Conservation (phyloP, 768 basidiomycete genomes). For the Amanita molliuscula region DNA sequence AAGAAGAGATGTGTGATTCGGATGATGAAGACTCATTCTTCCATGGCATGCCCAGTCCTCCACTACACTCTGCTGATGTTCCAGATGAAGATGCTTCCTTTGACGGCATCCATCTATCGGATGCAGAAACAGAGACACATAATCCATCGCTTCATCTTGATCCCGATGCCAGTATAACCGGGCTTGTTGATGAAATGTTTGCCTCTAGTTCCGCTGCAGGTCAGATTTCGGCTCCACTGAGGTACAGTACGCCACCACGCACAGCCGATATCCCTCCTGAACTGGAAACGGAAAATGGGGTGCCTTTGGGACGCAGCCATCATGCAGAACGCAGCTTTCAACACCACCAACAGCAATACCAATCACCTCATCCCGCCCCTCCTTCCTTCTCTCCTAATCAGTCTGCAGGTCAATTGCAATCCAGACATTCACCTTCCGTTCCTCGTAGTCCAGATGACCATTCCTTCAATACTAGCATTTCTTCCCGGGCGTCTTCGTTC, state of each 20-base stretch:
- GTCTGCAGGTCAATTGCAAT: constrained; percentile 13
- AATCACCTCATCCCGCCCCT: constrained; percentile 19
- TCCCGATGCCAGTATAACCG: constrained; percentile 52
- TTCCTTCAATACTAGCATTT: constrained; percentile 19
- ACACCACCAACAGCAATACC: constrained; percentile 25
- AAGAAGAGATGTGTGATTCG: constrained; percentile 20
- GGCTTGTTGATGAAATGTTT: constrained; percentile 65
- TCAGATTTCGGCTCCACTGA: constrained; percentile 14
- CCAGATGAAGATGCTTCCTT: constrained; percentile 27
- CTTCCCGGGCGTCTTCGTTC: constrained; percentile 22
- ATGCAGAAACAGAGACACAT: constrained; percentile 23
- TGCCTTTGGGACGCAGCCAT: constrained; percentile 55
- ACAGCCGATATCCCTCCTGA: constrained; percentile 36
- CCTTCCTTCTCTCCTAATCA: constrained; percentile 21
- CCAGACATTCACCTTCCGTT: constrained; percentile 12
- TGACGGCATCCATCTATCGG: constrained; percentile 34
- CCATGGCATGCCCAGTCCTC: constrained; percentile 8
- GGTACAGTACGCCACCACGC: constrained; percentile 34
- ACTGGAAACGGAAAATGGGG: constrained; percentile 52
- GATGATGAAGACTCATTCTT: constrained; percentile 38
- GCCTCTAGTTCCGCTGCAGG: constrained; percentile 22
- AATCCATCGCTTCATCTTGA: constrained; percentile 28
- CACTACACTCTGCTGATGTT: constrained; percentile 7
- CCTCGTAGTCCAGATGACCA: constrained; percentile 12
- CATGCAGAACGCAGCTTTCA: constrained; percentile 44